A percentile compares a stretch with the other conserved stretches of the same genome.
These are phyloP conservation scores for Barbatosphaeria neglecta DNA, from an alignment of 495 filamentous ascomycete species.

Conservation along the genomic window DNA sequence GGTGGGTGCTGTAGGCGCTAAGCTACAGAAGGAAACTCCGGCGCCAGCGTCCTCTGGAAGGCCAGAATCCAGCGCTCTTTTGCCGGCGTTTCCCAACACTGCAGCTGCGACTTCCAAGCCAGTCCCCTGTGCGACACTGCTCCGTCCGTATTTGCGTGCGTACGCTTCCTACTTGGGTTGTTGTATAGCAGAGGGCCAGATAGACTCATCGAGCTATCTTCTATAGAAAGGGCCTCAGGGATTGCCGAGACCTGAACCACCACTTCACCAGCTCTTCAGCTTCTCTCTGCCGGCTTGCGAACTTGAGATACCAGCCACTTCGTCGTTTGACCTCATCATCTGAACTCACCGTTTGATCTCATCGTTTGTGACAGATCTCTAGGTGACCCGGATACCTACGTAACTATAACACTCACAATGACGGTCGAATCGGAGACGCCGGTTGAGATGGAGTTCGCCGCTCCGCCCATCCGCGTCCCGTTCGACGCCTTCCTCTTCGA, in stretches of 20 bases:
- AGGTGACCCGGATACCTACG: background rate
- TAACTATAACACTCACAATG: conserved; percentile 5
- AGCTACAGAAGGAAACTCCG: background rate
- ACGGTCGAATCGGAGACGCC: conserved; percentile 2
- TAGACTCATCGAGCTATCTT: too few species aligned
- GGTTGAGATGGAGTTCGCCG: conserved; percentile 35
- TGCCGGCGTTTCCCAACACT: background rate
- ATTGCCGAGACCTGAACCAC: too few species aligned
- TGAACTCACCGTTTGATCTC: too few species aligned
- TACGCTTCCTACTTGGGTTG: too few species aligned
- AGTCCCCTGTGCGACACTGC: background rate
- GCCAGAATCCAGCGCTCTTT: background rate
- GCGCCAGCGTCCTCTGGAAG: background rate
- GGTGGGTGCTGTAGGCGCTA: background rate
- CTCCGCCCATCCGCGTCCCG: conserved; percentile 43
- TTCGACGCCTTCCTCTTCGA: conserved; percentile 83
- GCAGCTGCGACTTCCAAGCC: background rate
- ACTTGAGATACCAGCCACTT: too few species aligned
- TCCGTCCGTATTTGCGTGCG: too few species aligned
- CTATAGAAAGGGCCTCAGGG: too few species aligned
- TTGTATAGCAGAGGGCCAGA: too few species aligned
- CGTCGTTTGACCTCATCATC: too few species aligned
- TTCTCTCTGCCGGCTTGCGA: too few species aligned
- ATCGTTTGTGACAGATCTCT: background rate
- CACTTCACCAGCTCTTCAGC: too few species aligned